These are phyloP conservation scores for Pythium utonaiense DNA, from an alignment of 352 stramenopile species.

Conservation along the genomic window DNA sequence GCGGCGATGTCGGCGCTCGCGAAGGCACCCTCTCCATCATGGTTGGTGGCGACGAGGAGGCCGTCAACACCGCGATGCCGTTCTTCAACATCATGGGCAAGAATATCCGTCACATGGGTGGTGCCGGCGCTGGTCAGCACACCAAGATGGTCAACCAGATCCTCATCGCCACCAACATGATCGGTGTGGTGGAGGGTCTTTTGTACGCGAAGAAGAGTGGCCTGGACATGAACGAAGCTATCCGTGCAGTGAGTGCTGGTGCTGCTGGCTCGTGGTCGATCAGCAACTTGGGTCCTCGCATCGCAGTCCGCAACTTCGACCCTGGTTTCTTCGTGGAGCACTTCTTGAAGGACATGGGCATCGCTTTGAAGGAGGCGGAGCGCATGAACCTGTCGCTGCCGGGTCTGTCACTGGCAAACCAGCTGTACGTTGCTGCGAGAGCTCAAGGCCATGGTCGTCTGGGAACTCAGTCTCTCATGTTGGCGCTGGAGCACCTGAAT, in stretches of 20 bases:
- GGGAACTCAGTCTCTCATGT: slow-evolving; percentile 84
- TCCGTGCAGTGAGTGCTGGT: slow-evolving; percentile 77
- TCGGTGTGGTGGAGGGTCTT: slow-evolving; percentile 84
- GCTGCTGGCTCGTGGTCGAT: slow-evolving; percentile 88
- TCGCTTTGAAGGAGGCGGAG: slow-evolving; percentile 84
- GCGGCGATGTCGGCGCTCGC: slow-evolving; percentile 81
- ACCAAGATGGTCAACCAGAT: slow-evolving; percentile 94
- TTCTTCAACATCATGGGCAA: slow-evolving; percentile 89
- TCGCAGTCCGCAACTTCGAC: slow-evolving; percentile 87
- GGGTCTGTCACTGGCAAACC: slow-evolving; percentile 81
- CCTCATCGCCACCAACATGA: slow-evolving; percentile 86
- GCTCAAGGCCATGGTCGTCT: slow-evolving; percentile 71
- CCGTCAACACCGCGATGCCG: slow-evolving; percentile 76
- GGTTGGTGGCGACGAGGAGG: slow-evolving; percentile 88
- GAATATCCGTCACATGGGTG: slow-evolving; percentile 87
- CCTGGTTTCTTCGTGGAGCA: slow-evolving; percentile 91
- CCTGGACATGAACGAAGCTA: slow-evolving; percentile 85
- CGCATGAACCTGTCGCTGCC: slow-evolving; percentile 85
- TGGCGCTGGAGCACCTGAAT: slow-evolving; percentile 87
- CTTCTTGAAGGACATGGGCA: slow-evolving; percentile 90
- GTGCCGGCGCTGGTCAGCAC: slow-evolving; percentile 78
- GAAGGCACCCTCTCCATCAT: slow-evolving; percentile 88
- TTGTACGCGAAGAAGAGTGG: slow-evolving; percentile 86
- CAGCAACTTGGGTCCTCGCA: slow-evolving; percentile 88
- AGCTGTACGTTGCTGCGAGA: slow-evolving; percentile 85